Base-by-base conservation (phyloP, 192 early-diverging fungal genomes). In the Backusella australiensis region DNA sequence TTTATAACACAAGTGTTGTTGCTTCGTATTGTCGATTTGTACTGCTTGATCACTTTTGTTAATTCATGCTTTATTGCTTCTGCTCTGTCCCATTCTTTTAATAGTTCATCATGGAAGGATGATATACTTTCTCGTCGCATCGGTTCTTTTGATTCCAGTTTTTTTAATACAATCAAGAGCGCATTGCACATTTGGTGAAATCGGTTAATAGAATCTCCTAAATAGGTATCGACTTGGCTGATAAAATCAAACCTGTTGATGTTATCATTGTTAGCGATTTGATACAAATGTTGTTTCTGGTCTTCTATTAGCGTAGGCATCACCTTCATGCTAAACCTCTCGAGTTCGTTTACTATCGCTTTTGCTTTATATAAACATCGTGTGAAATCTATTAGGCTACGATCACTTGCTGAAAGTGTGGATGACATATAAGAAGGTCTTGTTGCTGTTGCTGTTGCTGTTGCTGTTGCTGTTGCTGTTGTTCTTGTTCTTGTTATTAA, bases 331-430 rank as follows among this genome's bases (percentile, higher is more conserved):
- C 63, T 73, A 39, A 78, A 78, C 3, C 23, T 34, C 26, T 78
- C 46, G 0, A 78, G 38, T 19, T 78, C 72, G 34, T 70, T 67
- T 8, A 78, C 72, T 15, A 78, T 56, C 6, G 71, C 26, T 39
- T 78, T 78, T 4, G 67, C 72, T 69, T 70, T 73, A 36, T 73
- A 74, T 53, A 78, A 52, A 41, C 77, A 78, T 3, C 77, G 77
- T 32, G 72, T 63, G n/a, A 78, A 78, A 15, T 78, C 72, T 2
- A 78, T 74, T 34, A 78, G 74, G 23, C 38, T 68, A 26, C 65
- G 74, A 36, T 75, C 74, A 11, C 38, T 44, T 14, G 38, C 14
- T 49, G 70, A 71, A n/a, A 71, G 42, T 32, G 42, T 71, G 5
- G 70, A 71, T 71, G 70, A 0, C 23, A 63, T 63, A 56, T 6